A percentile compares a stretch with the other conserved stretches of the same genome.
phyloP scores from a whole-genome alignment of 768 basidiomycete species.

The Thelephora aurantiotincta region DNA sequence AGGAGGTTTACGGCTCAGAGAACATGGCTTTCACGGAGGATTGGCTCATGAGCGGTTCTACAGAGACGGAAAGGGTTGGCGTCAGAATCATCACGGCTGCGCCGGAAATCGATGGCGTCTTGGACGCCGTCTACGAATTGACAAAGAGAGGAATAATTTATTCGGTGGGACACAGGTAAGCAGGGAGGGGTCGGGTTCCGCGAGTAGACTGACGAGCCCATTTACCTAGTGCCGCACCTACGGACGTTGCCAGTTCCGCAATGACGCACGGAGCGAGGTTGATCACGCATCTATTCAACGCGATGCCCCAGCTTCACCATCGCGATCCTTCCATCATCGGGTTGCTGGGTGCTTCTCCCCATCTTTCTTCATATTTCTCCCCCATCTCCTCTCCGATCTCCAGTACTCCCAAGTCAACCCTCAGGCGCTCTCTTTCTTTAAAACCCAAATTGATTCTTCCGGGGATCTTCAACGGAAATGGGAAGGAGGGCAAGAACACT shows the following conservation, averaged over 20 bases:
- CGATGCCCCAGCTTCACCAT: constrained; percentile 84
- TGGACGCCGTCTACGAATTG: constrained; percentile 49
- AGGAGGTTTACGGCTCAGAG: constrained; percentile 55
- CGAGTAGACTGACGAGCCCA: constrained; percentile 3
- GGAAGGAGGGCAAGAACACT: constrained; percentile 5
- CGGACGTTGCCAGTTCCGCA: constrained; percentile 57
- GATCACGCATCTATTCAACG: constrained; percentile 89
- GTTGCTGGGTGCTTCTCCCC: constrained; percentile 65
- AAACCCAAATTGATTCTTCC: constrained; percentile 6
- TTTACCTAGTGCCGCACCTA: constrained; percentile 48
- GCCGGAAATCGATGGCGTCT: constrained; percentile 76
- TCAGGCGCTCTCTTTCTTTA: constrained; percentile 5
- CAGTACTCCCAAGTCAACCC: constrained; percentile 8
- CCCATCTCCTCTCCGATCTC: constrained; percentile 9
- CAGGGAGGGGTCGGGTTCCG: neutral
- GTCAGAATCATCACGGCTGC: constrained; percentile 78
- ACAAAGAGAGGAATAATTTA: constrained; percentile 55
- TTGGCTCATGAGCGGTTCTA: constrained; percentile 40
- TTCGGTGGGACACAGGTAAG: constrained; percentile 82
- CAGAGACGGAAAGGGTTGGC: constrained; percentile 25
- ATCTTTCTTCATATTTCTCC: constrained; percentile 27
- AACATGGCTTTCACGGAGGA: constrained; percentile 52
- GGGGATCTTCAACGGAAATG: constrained; percentile 1
- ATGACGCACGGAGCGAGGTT: constrained; percentile 64
- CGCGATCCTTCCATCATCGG: constrained; percentile 88